Evolutionary conservation across 371 early-diverging fungal genomes (phyloP).

Genomic region (Funneliformis caledonium): DNA sequence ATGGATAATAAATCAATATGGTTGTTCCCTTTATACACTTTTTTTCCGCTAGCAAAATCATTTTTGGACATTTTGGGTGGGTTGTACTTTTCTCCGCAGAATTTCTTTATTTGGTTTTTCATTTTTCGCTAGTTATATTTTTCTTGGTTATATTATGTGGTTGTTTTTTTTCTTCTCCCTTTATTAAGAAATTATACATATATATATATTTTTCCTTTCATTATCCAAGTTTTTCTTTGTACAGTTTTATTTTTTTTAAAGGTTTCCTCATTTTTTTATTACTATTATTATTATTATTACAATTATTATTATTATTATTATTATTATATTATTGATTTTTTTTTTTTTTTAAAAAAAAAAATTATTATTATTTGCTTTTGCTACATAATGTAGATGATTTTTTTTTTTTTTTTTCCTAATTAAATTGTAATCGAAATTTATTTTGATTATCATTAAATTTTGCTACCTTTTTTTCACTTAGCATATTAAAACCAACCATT

Average conservation of each 20-base stretch:
- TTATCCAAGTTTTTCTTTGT: too few species aligned
- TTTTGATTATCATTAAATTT: background rate
- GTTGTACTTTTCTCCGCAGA: background rate
- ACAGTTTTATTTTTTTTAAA: too few species aligned
- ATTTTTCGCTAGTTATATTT: background rate
- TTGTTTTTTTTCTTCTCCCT: background rate
- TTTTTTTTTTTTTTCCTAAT: background rate
- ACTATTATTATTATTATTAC: too few species aligned
- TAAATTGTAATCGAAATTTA: constrained; percentile 1
- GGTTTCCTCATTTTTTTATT: too few species aligned
- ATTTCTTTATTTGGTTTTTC: background rate
- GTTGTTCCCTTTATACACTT: background rate
- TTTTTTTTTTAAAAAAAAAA: too few species aligned
- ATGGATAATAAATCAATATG: background rate
- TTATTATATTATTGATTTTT: background rate
- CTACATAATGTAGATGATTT: background rate
- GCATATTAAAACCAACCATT: background rate
- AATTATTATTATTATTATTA: too few species aligned
- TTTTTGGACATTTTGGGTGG: background rate
- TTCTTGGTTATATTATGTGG: background rate
- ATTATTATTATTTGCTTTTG: background rate
- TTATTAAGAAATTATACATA: too few species aligned
- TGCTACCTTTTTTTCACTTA: background rate
- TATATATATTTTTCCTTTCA: too few species aligned
- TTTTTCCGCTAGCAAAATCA: background rate